Evolutionary conservation across 441 rosid genomes (phyloP), one percentile per base, ranked within the genome.

Genomic region (Metrosideros polymorpha): DNA sequence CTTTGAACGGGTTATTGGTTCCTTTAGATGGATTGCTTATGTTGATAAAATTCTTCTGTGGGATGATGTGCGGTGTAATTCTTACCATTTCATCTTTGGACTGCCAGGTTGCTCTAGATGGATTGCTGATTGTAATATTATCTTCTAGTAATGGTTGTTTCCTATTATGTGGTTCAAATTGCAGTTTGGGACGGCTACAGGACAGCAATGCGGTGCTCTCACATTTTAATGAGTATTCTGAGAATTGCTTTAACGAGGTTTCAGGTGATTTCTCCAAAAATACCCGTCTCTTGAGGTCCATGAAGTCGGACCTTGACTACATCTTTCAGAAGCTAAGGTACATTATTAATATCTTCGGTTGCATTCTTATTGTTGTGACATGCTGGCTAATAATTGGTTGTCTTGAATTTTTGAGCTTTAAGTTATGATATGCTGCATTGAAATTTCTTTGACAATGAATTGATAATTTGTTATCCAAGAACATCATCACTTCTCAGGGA

Each of bases 151-250:
- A 83, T 83, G n/a, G 9, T 12, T 27, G 27, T 51, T 4, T 19
- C 27, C 32, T 75, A 45, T 24, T 82, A n/a, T 29, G 83, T 83
- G 76, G 66, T 84, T 63, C 22, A 42, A 87, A 47, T 88, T 85
- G 85, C 92, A 97, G 99, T 90, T 88, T 96, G 89, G 99, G 99
- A 87, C 94, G 99, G 91, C 87, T 96, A 89, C 99, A 97, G 89
- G 99, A 97, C 86, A 97, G 98, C 91, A 96, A 95, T 45, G 98
- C 99, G 0, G 99, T 97, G 55, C 92, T 97, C 55, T 90, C 98
- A n/a, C 99, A 97, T 91, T 96, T 95, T 88, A 97, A 95, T 43
- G 96, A 96, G 59, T 95, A 91, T 83, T 95, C 98, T 4, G 99
- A 96, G 95, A 88, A 94, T 75, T 96, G 97, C 84, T 95, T 94